Conservation (phyloP, 1,284 basidiomycete genomes). For the Cystobasidiaceae sp. region DNA sequence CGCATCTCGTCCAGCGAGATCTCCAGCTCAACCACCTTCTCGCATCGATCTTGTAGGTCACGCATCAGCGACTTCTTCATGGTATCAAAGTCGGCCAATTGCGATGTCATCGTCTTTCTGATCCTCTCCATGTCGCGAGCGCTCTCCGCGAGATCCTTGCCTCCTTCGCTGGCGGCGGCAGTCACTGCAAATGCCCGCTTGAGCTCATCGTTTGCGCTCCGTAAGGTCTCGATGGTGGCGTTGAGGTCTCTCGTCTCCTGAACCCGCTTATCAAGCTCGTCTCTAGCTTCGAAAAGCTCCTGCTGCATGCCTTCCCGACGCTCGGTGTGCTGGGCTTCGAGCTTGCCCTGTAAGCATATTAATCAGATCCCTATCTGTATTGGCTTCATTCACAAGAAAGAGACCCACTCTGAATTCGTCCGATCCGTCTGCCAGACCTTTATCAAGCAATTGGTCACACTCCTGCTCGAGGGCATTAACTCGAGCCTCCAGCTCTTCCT, state of each 20-base stretch:
- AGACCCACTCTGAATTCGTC: slow-evolving; percentile 79
- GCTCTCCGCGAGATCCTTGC: slow-evolving; percentile 91
- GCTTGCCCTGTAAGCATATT: slow-evolving; percentile 77
- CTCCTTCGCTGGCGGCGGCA: slow-evolving; percentile 90
- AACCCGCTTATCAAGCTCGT: slow-evolving; percentile 79
- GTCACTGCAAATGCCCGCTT: slow-evolving; percentile 97
- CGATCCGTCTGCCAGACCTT: slow-evolving; percentile 50
- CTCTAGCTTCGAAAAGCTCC: slow-evolving; percentile 84
- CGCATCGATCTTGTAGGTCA: slow-evolving; percentile 97
- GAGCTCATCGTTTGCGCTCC: slow-evolving; percentile 94
- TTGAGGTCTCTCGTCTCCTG: slow-evolving; percentile 82
- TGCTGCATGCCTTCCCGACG: slow-evolving; percentile 82
- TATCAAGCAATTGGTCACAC: slow-evolving; percentile 82
- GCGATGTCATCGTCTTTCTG: slow-evolving; percentile 92
- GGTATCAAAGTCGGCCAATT: slow-evolving; percentile 95
- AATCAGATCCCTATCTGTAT: no score
- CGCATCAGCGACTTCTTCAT: slow-evolving; percentile 99
- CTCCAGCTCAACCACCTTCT: slow-evolving; percentile 99
- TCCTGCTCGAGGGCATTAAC: slow-evolving; percentile 78
- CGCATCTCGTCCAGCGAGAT: slow-evolving; percentile 98
- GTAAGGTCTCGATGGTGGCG: slow-evolving; percentile 82
- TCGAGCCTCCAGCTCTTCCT: slow-evolving; percentile 81
- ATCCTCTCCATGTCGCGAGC: slow-evolving; percentile 95
- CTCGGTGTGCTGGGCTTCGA: slow-evolving; percentile 86
- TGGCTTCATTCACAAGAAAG: no score